Percentiles rank a stretch among this genome's conserved stretches.
phyloP scores from a whole-genome alignment of 805 yeast genomes.

The Candida loeiensis region DNA sequence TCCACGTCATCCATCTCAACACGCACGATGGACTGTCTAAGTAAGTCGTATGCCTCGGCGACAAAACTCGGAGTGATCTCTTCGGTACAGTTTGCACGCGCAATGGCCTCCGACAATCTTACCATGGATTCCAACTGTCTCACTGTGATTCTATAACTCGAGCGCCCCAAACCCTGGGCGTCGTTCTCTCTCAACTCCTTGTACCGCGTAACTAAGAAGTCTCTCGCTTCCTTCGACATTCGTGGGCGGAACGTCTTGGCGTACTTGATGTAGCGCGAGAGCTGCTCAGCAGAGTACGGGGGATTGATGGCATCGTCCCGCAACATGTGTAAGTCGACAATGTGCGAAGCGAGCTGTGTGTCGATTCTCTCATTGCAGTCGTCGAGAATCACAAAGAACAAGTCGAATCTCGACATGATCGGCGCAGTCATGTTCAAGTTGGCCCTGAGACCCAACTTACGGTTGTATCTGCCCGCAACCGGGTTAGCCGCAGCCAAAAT shows the following conservation, averaged over 20 bases:
- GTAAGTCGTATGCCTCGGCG: constrained; percentile 85
- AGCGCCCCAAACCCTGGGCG: constrained; percentile 80
- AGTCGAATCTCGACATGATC: constrained; percentile 95
- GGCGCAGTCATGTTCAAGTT: constrained; percentile 97
- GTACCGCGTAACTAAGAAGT: constrained; percentile 69
- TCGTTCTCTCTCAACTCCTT: constrained; percentile 86
- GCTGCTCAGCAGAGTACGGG: constrained; percentile 84
- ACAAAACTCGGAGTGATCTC: constrained; percentile 81
- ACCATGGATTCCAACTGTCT: constrained; percentile 95
- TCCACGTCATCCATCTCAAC: constrained; percentile 93
- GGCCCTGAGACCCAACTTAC: constrained; percentile 77
- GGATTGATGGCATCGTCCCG: constrained; percentile 88
- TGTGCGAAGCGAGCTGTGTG: constrained; percentile 85
- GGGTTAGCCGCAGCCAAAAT: constrained; percentile 99
- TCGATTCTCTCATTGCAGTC: constrained; percentile 92
- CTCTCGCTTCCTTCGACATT: constrained; percentile 78
- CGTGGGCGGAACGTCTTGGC: constrained; percentile 91
- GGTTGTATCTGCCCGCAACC: constrained; percentile 91
- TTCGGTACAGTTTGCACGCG: constrained; percentile 92
- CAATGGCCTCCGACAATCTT: constrained; percentile 91
- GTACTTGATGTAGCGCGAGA: constrained; percentile 82
- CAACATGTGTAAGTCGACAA: constrained; percentile 87
- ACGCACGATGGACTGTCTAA: constrained; percentile 87
- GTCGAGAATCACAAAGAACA: constrained; percentile 90
- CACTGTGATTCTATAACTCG: constrained; percentile 91